Evolutionary conservation across 129 eudicot species (phyloP).

Genomic region (Centaurea solstitialis): DNA sequence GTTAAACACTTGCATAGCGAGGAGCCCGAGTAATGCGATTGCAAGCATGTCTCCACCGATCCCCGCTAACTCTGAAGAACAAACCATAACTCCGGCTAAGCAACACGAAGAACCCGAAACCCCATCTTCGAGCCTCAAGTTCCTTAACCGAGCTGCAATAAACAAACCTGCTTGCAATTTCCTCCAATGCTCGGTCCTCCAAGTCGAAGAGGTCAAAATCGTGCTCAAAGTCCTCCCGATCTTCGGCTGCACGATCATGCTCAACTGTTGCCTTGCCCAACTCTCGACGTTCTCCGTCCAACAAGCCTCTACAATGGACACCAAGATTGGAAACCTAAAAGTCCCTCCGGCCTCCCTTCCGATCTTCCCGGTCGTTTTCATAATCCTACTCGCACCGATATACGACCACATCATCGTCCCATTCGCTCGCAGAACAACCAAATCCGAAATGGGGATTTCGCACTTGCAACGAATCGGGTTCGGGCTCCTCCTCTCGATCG

Average conservation of each 20-base stretch:
- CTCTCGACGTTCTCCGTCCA: constrained; percentile 86
- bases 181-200: constrained; percentile 55
- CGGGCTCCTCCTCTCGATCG: constrained; percentile 63
- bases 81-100: not conserved
- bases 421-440: constrained; percentile 53
- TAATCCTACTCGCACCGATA: constrained; percentile 74
- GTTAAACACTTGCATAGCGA: constrained; percentile 48
- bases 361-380: constrained; percentile 73
- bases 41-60: constrained; percentile 41
- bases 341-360: constrained; percentile 96
- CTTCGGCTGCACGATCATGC: constrained; percentile 82
- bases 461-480: constrained; percentile 76
- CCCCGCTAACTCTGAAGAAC: not conserved
- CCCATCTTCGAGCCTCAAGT: constrained; percentile 56
- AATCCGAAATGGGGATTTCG: constrained; percentile 66
- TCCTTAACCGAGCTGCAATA: constrained; percentile 63
- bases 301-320: constrained; percentile 92
- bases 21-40: constrained; percentile 56
- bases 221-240: constrained; percentile 76
- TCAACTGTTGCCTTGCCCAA: constrained; percentile 87
- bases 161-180: constrained; percentile 40
- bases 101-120: constrained; percentile 21
- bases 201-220: constrained; percentile 82
- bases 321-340: constrained; percentile 57
- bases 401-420: constrained; percentile 84